A percentile compares a stretch with the other conserved stretches of the same genome.
Evolutionary conservation across 2,329 filamentous ascomycete species (phyloP).

Genomic region (Aureobasidium sp.): DNA sequence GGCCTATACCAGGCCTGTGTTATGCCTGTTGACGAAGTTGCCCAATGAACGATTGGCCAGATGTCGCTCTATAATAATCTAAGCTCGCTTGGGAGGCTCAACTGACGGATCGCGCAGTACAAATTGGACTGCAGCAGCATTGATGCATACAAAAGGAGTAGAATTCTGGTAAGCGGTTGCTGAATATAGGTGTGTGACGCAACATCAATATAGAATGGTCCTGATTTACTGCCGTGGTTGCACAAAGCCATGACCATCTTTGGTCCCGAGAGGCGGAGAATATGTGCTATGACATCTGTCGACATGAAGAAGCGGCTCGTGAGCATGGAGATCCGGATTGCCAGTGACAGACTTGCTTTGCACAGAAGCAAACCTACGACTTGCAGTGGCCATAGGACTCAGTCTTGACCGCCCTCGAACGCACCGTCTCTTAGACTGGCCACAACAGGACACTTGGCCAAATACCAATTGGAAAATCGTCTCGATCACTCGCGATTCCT

Average conservation of each 20-base stretch:
- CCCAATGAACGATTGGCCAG: neutral
- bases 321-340: neutral
- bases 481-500: no score
- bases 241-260: neutral
- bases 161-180: neutral
- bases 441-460: no score
- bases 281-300: neutral
- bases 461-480: no score
- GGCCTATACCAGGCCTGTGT: neutral
- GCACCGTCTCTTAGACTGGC: no score
- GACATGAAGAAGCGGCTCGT: neutral
- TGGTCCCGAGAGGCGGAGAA: neutral
- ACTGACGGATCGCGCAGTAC: neutral
- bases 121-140: neutral
- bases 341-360: no score
- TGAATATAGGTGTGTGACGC: neutral
- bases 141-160: neutral
- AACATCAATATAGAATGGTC: slow-evolving; percentile 21
- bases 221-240: neutral
- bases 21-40: neutral
- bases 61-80: no score
- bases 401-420: no score
- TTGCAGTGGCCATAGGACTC: no score
- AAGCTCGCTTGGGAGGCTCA: neutral
- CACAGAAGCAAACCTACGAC: no score